These are phyloP conservation scores for Candida ipomoeae DNA, from an alignment of 805 yeast species.

Conservation along the genomic window DNA sequence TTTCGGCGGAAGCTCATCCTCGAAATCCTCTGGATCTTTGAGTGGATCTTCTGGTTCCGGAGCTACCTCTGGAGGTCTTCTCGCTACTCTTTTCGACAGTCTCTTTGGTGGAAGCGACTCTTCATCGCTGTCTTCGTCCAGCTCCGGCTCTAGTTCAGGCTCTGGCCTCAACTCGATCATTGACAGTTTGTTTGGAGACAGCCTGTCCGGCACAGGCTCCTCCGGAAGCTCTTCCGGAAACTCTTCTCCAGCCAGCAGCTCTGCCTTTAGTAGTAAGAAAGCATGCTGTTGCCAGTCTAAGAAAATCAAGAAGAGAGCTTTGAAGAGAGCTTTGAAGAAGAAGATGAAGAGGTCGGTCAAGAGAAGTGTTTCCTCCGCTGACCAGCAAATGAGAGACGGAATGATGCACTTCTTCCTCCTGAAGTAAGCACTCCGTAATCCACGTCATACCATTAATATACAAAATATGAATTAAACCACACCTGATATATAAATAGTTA, in stretches of 20 bases:
- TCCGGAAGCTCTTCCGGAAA: conserved; percentile 5
- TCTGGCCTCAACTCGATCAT: conserved; percentile 8
- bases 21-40: background rate
- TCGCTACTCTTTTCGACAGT: conserved; percentile 1
- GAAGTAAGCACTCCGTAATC: conserved; percentile 6
- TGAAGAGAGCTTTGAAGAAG: conserved; percentile 24
- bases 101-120: conserved; percentile 5
- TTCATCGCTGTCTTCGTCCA: conserved; percentile 1
- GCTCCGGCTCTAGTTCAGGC: conserved; percentile 6
- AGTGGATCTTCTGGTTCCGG: conserved; percentile 1
- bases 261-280: conserved; percentile 9
- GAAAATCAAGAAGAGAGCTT: conserved; percentile 16
- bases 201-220: conserved; percentile 6
- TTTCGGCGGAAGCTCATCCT: conserved; percentile 1
- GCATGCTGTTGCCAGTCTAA: conserved; percentile 25
- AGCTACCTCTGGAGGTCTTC: conserved; percentile 5
- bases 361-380: conserved; percentile 16
- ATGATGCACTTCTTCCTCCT: conserved; percentile 13
- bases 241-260: conserved; percentile 5
- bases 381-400: conserved; percentile 9
- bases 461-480: background rate
- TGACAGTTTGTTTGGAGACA: conserved; percentile 11
- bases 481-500: too few relatives aligned
- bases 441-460: conserved; percentile 3
- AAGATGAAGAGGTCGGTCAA: conserved; percentile 19